Base-by-base conservation (phyloP, 2,329 filamentous ascomycete genomes). In the Alternaria solani region DNA sequence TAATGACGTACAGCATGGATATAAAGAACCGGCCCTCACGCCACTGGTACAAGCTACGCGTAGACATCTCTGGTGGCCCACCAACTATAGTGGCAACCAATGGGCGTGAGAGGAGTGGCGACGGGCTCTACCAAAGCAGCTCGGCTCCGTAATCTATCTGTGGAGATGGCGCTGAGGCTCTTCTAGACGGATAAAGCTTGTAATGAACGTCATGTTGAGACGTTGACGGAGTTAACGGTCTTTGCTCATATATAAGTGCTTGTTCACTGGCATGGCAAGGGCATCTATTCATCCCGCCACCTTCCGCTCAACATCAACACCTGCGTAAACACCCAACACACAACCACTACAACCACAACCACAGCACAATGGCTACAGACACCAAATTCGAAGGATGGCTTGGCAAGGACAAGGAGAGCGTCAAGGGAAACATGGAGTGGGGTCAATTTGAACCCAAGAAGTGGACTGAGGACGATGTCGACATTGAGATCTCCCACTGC, bases 381-480 rank as follows among this genome's bases (percentile, higher is more conserved):
- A 65, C 65, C 28, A 67, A 65, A 25, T 87, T 87, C 67, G 80
- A 85, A 71, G 85, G 85, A 67, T 87, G 85, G 85, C 79, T 86
- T 73, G 85, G 83, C 67, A 79, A 83, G 36, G 82, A 83, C 74
- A 67, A 79, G 25, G 75, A 80, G 60, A 76, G 83, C 18, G 81
- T 75, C 60, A 68, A 86, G 57, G 85, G 85, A 63, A 85, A 86
- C 57, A 85, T 86, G 83, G 78, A 81, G 51, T 86, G 84, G 84
- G 78, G 82, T 55, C 78, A 78, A 46, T 82, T 79, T 65, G 73
- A 77, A 61, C 79, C 79, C 30, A 81, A 82, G 72, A 75, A 75
- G 6, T 75, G 69, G 62, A 91, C 89, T 64, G 91, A 94, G 77
- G 87, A 91, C 78, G 92, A 96, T 44, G 68, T 75, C 62, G 73